A percentile compares a stretch with the other conserved stretches of the same genome.
These are phyloP conservation scores for Triticum dicoccoides DNA, from an alignment of 176 grass and related monocot genomes.

Conservation along the genomic window DNA sequence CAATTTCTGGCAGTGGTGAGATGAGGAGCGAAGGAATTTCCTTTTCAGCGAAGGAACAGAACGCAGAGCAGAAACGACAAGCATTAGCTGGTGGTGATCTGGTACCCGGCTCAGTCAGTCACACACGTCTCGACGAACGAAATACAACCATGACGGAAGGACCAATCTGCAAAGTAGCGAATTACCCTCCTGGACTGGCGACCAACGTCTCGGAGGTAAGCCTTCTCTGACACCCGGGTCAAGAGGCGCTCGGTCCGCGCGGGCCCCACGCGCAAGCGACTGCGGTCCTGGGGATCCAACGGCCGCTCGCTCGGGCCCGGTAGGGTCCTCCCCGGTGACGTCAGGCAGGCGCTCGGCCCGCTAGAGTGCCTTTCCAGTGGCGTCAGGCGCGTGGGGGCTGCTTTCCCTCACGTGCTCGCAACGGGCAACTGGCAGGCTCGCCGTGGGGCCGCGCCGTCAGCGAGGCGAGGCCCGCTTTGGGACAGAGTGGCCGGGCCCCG, in stretches of 20 bases:
- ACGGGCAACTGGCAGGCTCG: background rate
- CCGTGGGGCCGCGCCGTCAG: background rate
- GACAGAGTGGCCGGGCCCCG: background rate
- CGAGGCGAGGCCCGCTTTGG: background rate
- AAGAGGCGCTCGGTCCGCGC: rapidly evolving
- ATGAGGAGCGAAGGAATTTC: background rate
- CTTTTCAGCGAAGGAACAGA: background rate
- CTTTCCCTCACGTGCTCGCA: conserved; percentile 42
- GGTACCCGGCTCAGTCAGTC: background rate
- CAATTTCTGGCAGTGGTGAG: too few relatives aligned
- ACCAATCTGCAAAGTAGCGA: background rate
- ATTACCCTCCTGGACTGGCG: background rate
- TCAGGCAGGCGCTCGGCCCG: background rate
- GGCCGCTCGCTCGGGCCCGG: background rate
- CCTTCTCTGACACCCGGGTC: background rate
- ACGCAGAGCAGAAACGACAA: background rate
- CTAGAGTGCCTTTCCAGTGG: background rate
- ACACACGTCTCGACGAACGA: background rate
- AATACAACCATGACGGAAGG: background rate
- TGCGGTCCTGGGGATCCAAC: background rate
- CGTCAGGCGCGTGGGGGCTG: conserved; percentile 22
- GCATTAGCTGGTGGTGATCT: background rate
- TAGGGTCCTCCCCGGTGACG: background rate
- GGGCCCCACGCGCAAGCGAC: background rate
- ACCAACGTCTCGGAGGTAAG: background rate